These are phyloP conservation scores for Tritrichomonas foetus DNA, from an alignment of 208 protist species.

Conservation along the genomic window DNA sequence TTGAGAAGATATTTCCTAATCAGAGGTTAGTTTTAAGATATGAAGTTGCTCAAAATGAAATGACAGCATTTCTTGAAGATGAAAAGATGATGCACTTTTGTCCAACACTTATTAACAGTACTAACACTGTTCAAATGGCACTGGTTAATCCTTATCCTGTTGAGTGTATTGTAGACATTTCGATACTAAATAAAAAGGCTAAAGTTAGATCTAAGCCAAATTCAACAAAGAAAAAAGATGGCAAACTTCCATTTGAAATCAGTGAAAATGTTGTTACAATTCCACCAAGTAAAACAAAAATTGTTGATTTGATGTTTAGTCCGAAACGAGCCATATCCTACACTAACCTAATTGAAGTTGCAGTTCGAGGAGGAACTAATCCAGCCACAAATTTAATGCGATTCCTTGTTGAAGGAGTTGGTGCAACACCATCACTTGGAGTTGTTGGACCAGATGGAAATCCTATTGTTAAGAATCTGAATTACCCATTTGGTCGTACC, in stretches of 20 bases:
- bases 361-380: neutral
- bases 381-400: neutral
- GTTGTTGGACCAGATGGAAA: neutral
- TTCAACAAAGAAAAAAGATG: neutral
- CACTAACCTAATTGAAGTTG: neutral
- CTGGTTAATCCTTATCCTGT: neutral
- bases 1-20: neutral
- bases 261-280: neutral
- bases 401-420: neutral
- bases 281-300: neutral
- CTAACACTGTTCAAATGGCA: neutral
- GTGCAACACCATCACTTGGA: neutral
- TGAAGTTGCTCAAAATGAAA: neutral
- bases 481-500: neutral
- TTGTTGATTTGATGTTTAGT: neutral
- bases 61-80: slow-evolving; percentile 11
- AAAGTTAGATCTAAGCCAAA: neutral
- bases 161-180: neutral
- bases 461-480: neutral
- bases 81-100: neutral
- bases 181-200: neutral
- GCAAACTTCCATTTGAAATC: neutral
- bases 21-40: neutral
- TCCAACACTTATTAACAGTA: neutral
- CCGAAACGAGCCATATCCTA: neutral